Evolutionary conservation across 306 rosid species (phyloP).

Genomic region (Prosopis cineraria): DNA sequence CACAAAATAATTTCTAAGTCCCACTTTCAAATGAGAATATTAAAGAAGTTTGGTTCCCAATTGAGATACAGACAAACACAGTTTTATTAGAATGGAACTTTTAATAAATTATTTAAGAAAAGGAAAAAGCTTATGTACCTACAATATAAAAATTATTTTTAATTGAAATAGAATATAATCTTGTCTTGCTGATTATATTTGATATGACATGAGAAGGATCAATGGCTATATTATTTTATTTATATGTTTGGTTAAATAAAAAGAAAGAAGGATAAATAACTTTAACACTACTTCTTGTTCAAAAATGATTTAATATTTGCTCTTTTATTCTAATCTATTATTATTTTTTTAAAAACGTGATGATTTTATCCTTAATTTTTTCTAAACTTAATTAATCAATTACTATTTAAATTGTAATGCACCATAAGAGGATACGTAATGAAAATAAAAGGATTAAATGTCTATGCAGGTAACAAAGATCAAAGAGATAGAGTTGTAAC

Average conservation of each 20-base stretch:
- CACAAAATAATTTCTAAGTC: not conserved
- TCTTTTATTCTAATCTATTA: not conserved
- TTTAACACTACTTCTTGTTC: not conserved
- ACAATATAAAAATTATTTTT: not conserved
- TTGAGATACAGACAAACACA: not conserved
- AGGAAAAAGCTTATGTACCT: not conserved
- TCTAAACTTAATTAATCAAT: too few relatives aligned
- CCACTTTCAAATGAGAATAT: not conserved
- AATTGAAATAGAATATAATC: not conserved
- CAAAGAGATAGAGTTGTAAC: not conserved
- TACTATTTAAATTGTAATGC: not conserved
- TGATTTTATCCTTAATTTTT: not conserved
- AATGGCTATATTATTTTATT: not conserved
- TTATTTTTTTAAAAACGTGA: not conserved
- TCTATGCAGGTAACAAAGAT: not conserved
- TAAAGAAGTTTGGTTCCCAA: not conserved
- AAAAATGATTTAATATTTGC: not conserved
- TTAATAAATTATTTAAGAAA: not conserved
- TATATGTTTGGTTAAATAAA: not conserved
- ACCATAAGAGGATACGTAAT: not conserved
- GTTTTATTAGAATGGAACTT: not conserved
- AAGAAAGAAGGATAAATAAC: not conserved
- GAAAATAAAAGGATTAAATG: not conserved
- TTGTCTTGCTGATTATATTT: not conserved
- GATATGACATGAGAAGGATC: not conserved